These are phyloP conservation scores for Papilionanthe hybrid DNA, from an alignment of 116 monocot species.

Conservation along the genomic window DNA sequence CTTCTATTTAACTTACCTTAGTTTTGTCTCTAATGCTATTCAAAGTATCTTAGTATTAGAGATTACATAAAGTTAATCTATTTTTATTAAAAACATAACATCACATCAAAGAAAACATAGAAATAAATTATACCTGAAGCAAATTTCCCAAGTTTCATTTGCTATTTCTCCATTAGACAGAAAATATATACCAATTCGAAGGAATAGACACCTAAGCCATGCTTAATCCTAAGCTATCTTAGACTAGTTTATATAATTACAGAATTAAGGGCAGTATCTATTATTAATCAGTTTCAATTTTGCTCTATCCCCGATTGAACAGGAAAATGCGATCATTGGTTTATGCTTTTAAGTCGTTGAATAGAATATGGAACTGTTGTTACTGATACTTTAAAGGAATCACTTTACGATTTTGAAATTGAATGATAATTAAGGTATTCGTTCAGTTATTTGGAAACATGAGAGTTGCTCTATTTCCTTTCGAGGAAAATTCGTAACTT, in stretches of 20 bases:
- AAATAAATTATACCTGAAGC: too few relatives aligned
- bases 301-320: not conserved
- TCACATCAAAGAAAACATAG: too few relatives aligned
- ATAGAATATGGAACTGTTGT: not conserved
- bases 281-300: not conserved
- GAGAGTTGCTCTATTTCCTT: not conserved
- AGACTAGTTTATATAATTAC: not conserved
- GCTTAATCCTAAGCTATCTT: not conserved
- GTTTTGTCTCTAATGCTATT: too few relatives aligned
- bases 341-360: not conserved
- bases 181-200: not conserved
- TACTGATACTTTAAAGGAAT: not conserved
- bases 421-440: not conserved
- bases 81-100: too few relatives aligned
- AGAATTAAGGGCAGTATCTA: not conserved
- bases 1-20: too few relatives aligned
- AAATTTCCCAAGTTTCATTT: too few relatives aligned
- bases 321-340: not conserved
- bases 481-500: not conserved
- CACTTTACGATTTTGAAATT: not conserved
- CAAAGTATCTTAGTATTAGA: too few relatives aligned
- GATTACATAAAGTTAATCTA: conserved; percentile 15
- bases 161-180: not conserved
- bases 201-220: not conserved
- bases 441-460: too few relatives aligned